Evolutionary conservation across 2,329 filamentous ascomycete species (phyloP), one percentile per base, ranked within the genome.

Genomic region (Coniochaeta sp.): DNA sequence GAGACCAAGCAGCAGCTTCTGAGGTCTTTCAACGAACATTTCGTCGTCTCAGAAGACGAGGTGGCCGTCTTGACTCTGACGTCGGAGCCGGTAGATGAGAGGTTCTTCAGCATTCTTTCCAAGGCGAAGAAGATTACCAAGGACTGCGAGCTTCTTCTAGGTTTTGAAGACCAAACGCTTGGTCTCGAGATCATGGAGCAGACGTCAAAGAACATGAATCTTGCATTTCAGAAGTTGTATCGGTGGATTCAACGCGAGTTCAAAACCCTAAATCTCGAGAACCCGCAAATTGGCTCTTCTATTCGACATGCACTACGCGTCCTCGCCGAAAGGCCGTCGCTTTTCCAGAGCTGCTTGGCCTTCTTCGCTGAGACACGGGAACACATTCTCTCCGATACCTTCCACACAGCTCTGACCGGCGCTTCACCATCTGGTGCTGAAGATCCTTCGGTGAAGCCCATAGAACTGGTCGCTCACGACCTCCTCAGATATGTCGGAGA

Each of bases 191-290:
- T 98, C 57, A 93, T 98, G 81, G 93, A 97, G 64, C 86, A 93
- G 71, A 93, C 88, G 60, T 93, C 92, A 0, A 91, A 91, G 62
- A 86, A 91, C 63, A 81, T 99, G 57, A 95, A 96, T 68, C 82
- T 88, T 17, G 93, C 91, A 6, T 99, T 95, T 67, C 93, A 99
- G 71, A 99, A 97, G 71, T 82, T 99, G 2, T 97, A 96, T 74
- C 87, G 91, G 67, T 99, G 93, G 93, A 87, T 96, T 22, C 93
- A 97, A 71, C 87, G 89, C 62, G 92, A 97, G 68, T 96, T 99
- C 76, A 96, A 93, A 72, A 88, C 88, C 0, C 76, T 98, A 58
- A 96, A 98, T 71, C 82, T 98, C 9, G 95, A 99, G 69, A 96
- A 96, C 66, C 93, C 93, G 0, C 93, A 96, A 68, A 93, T 98